phyloP scores from a whole-genome alignment of 1,284 basidiomycete species.

The Fomes fomentarius region DNA sequence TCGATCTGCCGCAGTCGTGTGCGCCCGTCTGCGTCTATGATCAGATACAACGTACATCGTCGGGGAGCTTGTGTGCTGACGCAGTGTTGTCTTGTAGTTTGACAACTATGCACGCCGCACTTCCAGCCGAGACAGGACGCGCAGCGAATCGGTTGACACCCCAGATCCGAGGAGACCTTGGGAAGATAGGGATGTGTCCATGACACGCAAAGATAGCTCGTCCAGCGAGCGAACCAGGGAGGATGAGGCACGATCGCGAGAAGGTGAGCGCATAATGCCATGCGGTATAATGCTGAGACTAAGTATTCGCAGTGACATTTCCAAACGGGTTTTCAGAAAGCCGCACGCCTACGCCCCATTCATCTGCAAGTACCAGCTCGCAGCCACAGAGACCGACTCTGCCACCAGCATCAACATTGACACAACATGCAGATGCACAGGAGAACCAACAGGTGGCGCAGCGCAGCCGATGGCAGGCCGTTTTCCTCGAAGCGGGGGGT shows the following conservation, averaged over 20 bases:
- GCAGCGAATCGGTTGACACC: constrained; percentile 15
- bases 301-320: background rate
- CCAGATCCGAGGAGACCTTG: constrained; percentile 16
- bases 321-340: constrained; percentile 16
- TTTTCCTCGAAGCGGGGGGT: constrained; percentile 88
- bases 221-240: constrained; percentile 5
- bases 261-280: background rate
- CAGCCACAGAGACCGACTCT: constrained; percentile 23
- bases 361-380: constrained; percentile 20
- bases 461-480: constrained; percentile 81
- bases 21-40: too few species aligned
- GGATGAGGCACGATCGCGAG: constrained; percentile 3
- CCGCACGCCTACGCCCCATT: constrained; percentile 32
- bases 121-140: constrained; percentile 21
- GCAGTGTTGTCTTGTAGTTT: constrained; percentile 37
- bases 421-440: constrained; percentile 22
- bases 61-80: background rate
- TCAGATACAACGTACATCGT: background rate
- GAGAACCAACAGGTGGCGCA: constrained; percentile 52
- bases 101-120: constrained; percentile 50
- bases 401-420: constrained; percentile 21
- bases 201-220: constrained; percentile 21
- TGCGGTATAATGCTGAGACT: background rate
- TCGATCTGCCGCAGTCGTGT: too few species aligned
- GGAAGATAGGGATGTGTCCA: constrained; percentile 31